These are phyloP conservation scores for Cenchrus purpureus DNA, from an alignment of 176 grass and related monocot genomes.

Conservation along the genomic window DNA sequence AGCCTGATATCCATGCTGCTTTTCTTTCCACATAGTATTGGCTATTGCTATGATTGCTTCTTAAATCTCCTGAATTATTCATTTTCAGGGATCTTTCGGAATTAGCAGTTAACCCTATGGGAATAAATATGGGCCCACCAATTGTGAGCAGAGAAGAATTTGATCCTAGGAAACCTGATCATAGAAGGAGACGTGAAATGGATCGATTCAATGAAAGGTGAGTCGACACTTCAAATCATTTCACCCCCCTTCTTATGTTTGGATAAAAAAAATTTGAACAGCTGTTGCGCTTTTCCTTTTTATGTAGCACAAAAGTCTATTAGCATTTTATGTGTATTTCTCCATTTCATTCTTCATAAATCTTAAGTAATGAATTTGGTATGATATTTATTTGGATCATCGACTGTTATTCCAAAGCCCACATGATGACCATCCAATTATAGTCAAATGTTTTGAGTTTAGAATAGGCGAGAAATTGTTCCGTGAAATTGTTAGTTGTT, in stretches of 20 bases:
- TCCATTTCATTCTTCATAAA: neutral
- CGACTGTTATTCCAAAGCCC: neutral
- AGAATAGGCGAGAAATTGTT: neutral
- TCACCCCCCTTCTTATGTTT: neutral
- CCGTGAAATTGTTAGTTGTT: conserved; percentile 2
- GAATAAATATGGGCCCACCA: conserved; percentile 78
- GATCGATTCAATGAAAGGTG: conserved; percentile 80
- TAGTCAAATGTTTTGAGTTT: neutral
- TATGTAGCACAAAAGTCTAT: neutral
- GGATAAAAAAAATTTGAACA: neutral
- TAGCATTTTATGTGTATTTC: neutral
- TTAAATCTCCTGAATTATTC: conserved; percentile 39
- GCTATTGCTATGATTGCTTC: conserved; percentile 10
- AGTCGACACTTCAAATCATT: conserved; percentile 11
- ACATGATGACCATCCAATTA: neutral
- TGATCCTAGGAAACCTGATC: conserved; percentile 67
- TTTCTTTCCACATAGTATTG: conserved; percentile 8
- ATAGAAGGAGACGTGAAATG: conserved; percentile 59
- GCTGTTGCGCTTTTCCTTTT: neutral
- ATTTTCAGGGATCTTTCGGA: conserved; percentile 86
- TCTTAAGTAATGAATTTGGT: neutral
- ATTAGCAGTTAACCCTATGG: conserved; percentile 75
- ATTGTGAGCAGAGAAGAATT: conserved; percentile 72
- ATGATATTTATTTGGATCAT: neutral
- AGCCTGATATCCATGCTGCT: neutral